Base-by-base conservation (phyloP, 495 filamentous ascomycete species). In the Tetracladium setigerum region DNA sequence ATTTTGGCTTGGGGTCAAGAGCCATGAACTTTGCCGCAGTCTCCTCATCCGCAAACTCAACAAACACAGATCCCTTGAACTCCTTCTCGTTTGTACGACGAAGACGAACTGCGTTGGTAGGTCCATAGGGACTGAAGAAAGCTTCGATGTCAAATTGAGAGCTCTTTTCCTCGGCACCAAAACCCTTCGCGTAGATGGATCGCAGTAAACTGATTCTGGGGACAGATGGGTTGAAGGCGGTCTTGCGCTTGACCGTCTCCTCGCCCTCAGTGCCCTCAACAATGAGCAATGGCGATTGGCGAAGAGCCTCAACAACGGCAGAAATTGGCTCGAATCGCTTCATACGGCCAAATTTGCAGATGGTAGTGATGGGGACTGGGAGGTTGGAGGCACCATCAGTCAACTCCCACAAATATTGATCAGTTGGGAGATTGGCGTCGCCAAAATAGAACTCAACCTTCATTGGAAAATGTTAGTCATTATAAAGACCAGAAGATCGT, bases 371-470 rank as follows among this genome's bases (percentile, higher is more conserved):
- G 0, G 81, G 67, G 7, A 99, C 80, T 31, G 90, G 70, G 47
- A 82, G 78, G 71, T 97, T 99, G 50, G 78, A 67, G 44, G 71
- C 72, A 45, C 89, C 91, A 22, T 81, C 83, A 19, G 87, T 83
- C 59, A 81, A 68, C 47, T 74, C 66, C 68, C 89, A 83, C 32
- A 99, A 74, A 68, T 88, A 91, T 59, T 87, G 84, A 67, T 99
- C 92, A 54, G 75, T 76, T 36, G 83, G 83, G 0, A 97, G 78
- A 61, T 99, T 99, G 54, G 83, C 84, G 62, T 95, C 87, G 49
- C 85, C 84, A 66, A 99, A 95, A 69, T 97, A 99, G 62, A 96
- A 99, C 59, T 99, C 91, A 46, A 95, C 89, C 87, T 95, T 57
- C 13, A 30, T 14, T 35, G 37, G 3, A 15, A 34, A 27, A 18